Evolutionary conservation across 768 basidiomycete genomes (phyloP).

Genomic region (Trametes gibbosa): DNA sequence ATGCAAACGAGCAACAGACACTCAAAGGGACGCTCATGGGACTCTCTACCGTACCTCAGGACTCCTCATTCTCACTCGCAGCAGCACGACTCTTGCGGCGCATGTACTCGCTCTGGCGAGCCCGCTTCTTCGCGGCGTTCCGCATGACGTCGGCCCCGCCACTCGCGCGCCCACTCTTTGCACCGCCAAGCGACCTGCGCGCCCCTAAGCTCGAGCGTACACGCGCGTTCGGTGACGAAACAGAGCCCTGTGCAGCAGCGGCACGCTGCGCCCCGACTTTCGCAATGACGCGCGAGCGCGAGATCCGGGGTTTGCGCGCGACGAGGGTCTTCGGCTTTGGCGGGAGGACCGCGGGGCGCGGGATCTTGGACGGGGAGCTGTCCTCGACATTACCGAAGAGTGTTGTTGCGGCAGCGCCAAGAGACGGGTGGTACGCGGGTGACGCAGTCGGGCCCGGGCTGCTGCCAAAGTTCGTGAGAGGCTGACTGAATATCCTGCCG

Average conservation of each 20-base stretch:
- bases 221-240: slow-evolving; percentile 26
- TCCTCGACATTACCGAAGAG: slow-evolving; percentile 21
- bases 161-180: slow-evolving; percentile 26
- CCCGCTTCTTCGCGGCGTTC: slow-evolving; percentile 69
- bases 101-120: slow-evolving; percentile 74
- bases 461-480: slow-evolving; percentile 33
- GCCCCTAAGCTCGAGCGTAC: slow-evolving; percentile 49
- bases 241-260: slow-evolving; percentile 33
- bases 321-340: slow-evolving; percentile 33
- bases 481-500: slow-evolving; percentile 52
- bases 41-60: not conserved
- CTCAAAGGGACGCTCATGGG: not conserved
- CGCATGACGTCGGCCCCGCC: slow-evolving; percentile 37
- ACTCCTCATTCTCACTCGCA: slow-evolving; percentile 4
- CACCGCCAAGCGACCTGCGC: slow-evolving; percentile 33
- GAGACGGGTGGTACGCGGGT: slow-evolving; percentile 24
- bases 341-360: slow-evolving; percentile 18
- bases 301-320: slow-evolving; percentile 72
- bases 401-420: slow-evolving; percentile 31
- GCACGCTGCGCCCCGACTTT: slow-evolving; percentile 71
- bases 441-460: slow-evolving; percentile 20
- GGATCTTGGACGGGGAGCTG: slow-evolving; percentile 17
- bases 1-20: not conserved
- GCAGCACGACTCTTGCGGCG: slow-evolving; percentile 43
- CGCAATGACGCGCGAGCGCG: slow-evolving; percentile 78